These are phyloP conservation scores for Candida suzukii DNA, from an alignment of 805 yeast genomes.

Conservation along the genomic window DNA sequence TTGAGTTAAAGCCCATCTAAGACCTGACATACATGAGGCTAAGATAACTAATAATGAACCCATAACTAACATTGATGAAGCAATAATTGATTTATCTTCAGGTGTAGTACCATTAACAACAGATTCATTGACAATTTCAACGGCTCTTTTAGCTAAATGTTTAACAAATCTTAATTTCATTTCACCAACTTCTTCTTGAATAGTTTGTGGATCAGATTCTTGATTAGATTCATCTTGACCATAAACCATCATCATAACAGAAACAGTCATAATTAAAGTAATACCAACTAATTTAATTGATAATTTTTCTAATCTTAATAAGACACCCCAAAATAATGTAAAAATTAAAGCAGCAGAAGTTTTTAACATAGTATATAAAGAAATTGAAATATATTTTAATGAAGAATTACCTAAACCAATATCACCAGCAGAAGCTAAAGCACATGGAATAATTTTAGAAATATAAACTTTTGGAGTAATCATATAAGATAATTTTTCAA, in stretches of 20 bases:
- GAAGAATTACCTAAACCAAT: constrained; percentile 85
- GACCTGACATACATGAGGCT: constrained; percentile 73
- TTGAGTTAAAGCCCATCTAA: constrained; percentile 91
- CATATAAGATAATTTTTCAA: constrained; percentile 10
- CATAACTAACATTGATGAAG: constrained; percentile 18
- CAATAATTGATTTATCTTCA: constrained; percentile 2
- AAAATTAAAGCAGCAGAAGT: constrained; percentile 72
- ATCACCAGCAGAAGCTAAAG: constrained; percentile 82
- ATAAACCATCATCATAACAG: constrained; percentile 81
- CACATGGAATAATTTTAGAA: constrained; percentile 65
- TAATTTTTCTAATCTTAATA: constrained; percentile 67
- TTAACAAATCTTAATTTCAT: constrained; percentile 11
- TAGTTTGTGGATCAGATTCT: constrained; percentile 5
- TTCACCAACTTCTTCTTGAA: constrained; percentile 14
- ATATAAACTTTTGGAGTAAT: constrained; percentile 33
- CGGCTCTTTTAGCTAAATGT: constrained; percentile 11
- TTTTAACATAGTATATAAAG: constrained; percentile 84
- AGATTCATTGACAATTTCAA: constrained; percentile 3
- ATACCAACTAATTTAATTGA: constrained; percentile 58
- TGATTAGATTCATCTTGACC: constrained; percentile 16
- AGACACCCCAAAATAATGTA: constrained; percentile 75
- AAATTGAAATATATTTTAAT: constrained; percentile 63
- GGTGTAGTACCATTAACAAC: constrained; percentile 7
- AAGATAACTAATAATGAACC: constrained; percentile 71
- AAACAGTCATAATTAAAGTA: constrained; percentile 68